Conservation (phyloP, 768 basidiomycete species). For the Dentipellis sp. region DNA sequence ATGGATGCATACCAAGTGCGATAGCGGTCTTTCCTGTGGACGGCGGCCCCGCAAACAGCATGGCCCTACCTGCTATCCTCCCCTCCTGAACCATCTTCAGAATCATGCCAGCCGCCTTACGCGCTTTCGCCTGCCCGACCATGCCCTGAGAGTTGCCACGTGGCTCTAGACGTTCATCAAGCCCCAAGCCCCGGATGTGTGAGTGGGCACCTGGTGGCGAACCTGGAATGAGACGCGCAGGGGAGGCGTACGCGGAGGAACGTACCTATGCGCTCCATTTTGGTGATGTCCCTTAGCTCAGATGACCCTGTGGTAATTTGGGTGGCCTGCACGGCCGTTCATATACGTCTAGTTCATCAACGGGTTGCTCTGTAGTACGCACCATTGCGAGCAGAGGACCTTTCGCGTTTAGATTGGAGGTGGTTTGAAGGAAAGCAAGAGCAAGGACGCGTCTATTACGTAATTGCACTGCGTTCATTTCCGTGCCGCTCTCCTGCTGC, state of each 20-base stretch:
- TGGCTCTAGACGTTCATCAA: conserved; percentile 88
- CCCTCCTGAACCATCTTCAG: conserved; percentile 98
- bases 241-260: background rate
- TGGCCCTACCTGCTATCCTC: conserved; percentile 89
- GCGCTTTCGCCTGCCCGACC: conserved; percentile 93
- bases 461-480: background rate
- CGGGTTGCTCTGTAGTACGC: too few relatives aligned
- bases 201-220: conserved; percentile 69
- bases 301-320: conserved; percentile 72
- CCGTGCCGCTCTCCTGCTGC: too few relatives aligned
- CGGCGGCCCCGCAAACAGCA: conserved; percentile 95
- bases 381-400: too few relatives aligned
- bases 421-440: background rate
- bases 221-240: conserved; percentile 6
- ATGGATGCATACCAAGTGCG: conserved; percentile 64
- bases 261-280: conserved; percentile 88
- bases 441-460: background rate
- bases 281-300: conserved; percentile 78
- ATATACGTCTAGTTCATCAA: too few relatives aligned
- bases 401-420: too few relatives aligned
- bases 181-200: conserved; percentile 91
- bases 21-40: conserved; percentile 98
- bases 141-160: conserved; percentile 87
- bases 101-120: conserved; percentile 96
- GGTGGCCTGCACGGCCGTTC: conserved; percentile 34